A percentile compares a stretch with the other conserved stretches of the same genome.
These are phyloP conservation scores for Bipolaris cookei DNA, from an alignment of 2,329 filamentous ascomycete species.

Conservation along the genomic window DNA sequence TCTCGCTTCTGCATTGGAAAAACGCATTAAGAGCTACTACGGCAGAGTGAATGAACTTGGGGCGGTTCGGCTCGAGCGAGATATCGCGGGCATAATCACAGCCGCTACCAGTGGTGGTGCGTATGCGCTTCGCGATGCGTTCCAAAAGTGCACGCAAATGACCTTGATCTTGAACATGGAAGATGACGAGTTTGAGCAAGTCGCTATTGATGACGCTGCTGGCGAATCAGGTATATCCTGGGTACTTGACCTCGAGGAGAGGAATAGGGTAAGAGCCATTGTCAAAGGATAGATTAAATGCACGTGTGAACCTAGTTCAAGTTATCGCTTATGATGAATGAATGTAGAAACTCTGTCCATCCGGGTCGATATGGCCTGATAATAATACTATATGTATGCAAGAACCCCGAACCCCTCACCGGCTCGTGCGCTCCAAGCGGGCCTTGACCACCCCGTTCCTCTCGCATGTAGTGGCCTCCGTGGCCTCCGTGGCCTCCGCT, in stretches of 20 bases:
- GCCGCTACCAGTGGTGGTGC: conserved; percentile 69
- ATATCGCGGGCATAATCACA: conserved; percentile 75
- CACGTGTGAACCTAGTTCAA: neutral
- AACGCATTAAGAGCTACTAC: conserved; percentile 80
- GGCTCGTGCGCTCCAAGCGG: too few relatives aligned
- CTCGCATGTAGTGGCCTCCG: too few relatives aligned
- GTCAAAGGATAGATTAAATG: conserved; percentile 52
- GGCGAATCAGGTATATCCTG: conserved; percentile 69
- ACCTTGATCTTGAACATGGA: conserved; percentile 92
- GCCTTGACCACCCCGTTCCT: too few relatives aligned
- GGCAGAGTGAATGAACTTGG: conserved; percentile 82
- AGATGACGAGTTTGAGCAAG: conserved; percentile 90
- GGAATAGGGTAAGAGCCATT: conserved; percentile 72
- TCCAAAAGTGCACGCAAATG: conserved; percentile 78
- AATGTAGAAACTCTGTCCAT: too few relatives aligned
- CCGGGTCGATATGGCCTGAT: conserved; percentile 21
- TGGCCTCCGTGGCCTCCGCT: too few relatives aligned
- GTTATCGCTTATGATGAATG: neutral
- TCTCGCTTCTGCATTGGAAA: conserved; percentile 81
- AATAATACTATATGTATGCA: conserved; percentile 23
- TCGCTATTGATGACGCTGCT: conserved; percentile 56
- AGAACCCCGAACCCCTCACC: neutral
- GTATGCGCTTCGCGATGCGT: conserved; percentile 79
- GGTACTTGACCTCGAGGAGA: conserved; percentile 76
- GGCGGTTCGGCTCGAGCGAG: conserved; percentile 81